phyloP scores from a whole-genome alignment of 75 land plant genomes.

The Picea glauca region DNA sequence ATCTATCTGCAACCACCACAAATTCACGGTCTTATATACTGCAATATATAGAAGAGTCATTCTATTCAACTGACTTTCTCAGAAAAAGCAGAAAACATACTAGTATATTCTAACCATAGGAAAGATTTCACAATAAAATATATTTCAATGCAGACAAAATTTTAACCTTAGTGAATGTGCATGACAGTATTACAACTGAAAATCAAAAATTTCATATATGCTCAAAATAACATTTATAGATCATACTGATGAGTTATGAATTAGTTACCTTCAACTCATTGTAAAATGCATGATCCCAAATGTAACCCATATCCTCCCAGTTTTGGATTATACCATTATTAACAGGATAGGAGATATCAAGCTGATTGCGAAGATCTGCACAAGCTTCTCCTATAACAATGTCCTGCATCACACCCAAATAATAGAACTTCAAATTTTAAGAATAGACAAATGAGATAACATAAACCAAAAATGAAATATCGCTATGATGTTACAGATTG shows the following conservation, averaged over 20 bases:
- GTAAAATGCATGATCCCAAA: constrained; percentile 97
- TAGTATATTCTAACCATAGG: neutral
- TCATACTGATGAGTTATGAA: neutral
- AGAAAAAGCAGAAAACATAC: neutral
- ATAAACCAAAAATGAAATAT: no score
- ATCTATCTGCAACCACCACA: constrained; percentile 54
- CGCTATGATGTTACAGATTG: no score
- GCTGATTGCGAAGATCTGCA: constrained; percentile 77
- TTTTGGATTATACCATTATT: constrained; percentile 95
- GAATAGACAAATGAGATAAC: no score
- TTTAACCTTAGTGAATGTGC: neutral
- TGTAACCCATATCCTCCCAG: constrained; percentile 98
- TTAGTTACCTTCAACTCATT: constrained; percentile 69
- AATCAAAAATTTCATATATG: neutral
- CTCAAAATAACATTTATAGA: neutral
- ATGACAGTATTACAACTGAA: neutral
- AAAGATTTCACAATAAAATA: neutral
- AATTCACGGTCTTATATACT: neutral
- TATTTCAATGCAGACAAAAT: neutral
- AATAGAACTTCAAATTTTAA: constrained; percentile 8
- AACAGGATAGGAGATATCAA: constrained; percentile 94
- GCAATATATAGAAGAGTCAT: neutral
- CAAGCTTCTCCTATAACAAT: constrained; percentile 90
- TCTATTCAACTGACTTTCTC: neutral
- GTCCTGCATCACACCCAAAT: constrained; percentile 48